These are phyloP conservation scores for Phytophthora pisi DNA, from an alignment of 352 stramenopile species.

Conservation along the genomic window DNA sequence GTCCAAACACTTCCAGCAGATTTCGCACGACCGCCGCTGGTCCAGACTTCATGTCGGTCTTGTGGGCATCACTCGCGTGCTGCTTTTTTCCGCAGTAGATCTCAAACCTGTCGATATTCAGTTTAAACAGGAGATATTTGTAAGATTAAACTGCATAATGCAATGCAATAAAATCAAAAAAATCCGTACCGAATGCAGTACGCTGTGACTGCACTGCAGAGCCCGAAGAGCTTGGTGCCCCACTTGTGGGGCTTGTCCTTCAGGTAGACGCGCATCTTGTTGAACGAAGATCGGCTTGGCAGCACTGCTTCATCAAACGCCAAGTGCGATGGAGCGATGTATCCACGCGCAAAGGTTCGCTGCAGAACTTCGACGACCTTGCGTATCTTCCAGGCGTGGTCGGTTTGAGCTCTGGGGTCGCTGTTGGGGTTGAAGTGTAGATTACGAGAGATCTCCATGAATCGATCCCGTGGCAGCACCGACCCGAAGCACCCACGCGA, in stretches of 20 bases:
- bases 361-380: conserved; percentile 21
- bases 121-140: background rate
- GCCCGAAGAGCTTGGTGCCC: background rate
- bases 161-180: conserved; percentile 25
- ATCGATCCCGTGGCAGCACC: conserved; percentile 11
- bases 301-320: conserved; percentile 30
- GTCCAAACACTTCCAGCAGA: background rate
- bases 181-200: conserved; percentile 26
- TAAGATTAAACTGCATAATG: conserved; percentile 17
- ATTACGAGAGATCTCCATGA: conserved; percentile 16
- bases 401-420: conserved; percentile 5
- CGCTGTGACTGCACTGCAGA: conserved; percentile 11
- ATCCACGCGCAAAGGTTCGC: conserved; percentile 18
- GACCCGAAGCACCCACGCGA: conserved; percentile 14
- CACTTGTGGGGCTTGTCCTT: background rate
- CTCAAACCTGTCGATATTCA: conserved; percentile 20
- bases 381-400: conserved; percentile 27
- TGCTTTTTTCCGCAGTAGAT: conserved; percentile 9
- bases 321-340: conserved; percentile 9
- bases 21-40: conserved; percentile 1
- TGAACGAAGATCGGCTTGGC: conserved; percentile 16
- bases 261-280: conserved; percentile 22
- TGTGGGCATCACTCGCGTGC: conserved; percentile 4
- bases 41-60: background rate
- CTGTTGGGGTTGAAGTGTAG: conserved; percentile 29